Percentiles rank a stretch among this genome's conserved stretches.
Evolutionary conservation across 495 filamentous ascomycete species (phyloP).

Genomic region (Letharia lupina): DNA sequence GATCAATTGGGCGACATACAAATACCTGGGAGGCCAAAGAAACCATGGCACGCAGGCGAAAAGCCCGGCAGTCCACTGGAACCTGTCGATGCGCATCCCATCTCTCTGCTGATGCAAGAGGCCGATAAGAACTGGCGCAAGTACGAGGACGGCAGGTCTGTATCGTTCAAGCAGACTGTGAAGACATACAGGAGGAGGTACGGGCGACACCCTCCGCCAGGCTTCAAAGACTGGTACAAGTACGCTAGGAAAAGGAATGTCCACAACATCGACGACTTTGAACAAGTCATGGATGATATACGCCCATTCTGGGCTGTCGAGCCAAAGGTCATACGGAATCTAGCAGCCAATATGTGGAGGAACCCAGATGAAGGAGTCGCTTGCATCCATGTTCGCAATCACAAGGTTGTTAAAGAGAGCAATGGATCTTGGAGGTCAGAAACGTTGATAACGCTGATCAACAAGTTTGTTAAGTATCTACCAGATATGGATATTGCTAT

Average conservation of each 20-base stretch:
- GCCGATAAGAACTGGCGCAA: slow-evolving; percentile 26
- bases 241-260: slow-evolving; percentile 53
- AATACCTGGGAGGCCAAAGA: slow-evolving; percentile 22
- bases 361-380: slow-evolving; percentile 48
- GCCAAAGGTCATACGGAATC: slow-evolving; percentile 45
- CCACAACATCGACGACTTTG: slow-evolving; percentile 61
- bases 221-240: slow-evolving; percentile 60
- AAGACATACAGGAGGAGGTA: slow-evolving; percentile 52
- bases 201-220: slow-evolving; percentile 65
- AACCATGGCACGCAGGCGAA: slow-evolving; percentile 26
- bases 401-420: slow-evolving; percentile 44
- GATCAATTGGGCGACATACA: slow-evolving; percentile 20
- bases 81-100: slow-evolving; percentile 30
- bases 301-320: slow-evolving; percentile 62
- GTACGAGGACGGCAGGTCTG: slow-evolving; percentile 29
- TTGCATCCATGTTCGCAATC: slow-evolving; percentile 47
- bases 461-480: slow-evolving; percentile 48
- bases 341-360: slow-evolving; percentile 35
- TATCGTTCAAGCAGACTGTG: slow-evolving; percentile 50
- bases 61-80: slow-evolving; percentile 19
- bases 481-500: slow-evolving; percentile 67
- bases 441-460: slow-evolving; percentile 51
- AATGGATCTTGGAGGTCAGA: slow-evolving; percentile 56
- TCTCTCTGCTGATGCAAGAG: slow-evolving; percentile 27
- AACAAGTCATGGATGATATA: slow-evolving; percentile 63